Percentiles rank a stretch among this genome's conserved stretches.
Conservation (phyloP, 176 grass and related monocot species). For the Aegilops tauschii region DNA sequence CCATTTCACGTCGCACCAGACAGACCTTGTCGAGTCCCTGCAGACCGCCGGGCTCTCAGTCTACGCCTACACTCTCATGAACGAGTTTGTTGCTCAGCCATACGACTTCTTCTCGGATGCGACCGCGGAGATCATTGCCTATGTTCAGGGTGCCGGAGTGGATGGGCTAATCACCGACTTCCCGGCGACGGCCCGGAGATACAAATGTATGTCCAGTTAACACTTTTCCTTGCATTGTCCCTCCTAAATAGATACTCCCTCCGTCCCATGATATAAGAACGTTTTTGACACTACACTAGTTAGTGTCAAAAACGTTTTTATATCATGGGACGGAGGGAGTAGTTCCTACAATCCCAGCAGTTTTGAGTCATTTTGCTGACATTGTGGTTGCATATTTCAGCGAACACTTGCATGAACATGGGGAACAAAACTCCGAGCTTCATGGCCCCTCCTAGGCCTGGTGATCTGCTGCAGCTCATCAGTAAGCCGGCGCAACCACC, state of each 20-base stretch:
- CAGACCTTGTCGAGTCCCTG: constrained; percentile 61
- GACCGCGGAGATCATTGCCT: constrained; percentile 58
- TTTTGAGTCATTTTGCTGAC: not conserved
- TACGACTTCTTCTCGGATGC: constrained; percentile 77
- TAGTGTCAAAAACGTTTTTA: too few relatives aligned
- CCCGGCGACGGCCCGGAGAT: constrained; percentile 55
- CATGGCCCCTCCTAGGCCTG: constrained; percentile 40
- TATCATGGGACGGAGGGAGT: too few relatives aligned
- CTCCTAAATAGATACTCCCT: not conserved
- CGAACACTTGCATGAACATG: constrained; percentile 71
- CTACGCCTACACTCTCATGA: constrained; percentile 66
- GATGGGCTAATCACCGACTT: constrained; percentile 86
- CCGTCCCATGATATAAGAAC: too few relatives aligned
- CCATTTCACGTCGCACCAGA: constrained; percentile 39
- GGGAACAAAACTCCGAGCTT: constrained; percentile 46
- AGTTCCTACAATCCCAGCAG: not conserved
- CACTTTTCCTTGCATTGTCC: not conserved
- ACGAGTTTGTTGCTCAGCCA: constrained; percentile 72
- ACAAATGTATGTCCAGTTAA: constrained; percentile 53
- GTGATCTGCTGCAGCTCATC: constrained; percentile 41
- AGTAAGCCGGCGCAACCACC: constrained; percentile 31
- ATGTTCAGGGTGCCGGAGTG: constrained; percentile 49
- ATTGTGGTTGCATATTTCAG: constrained; percentile 33
- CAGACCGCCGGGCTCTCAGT: constrained; percentile 58
- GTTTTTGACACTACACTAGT: too few relatives aligned